Evolutionary conservation across 176 grass and related monocot genomes (phyloP).

Genomic region (Juncus effusus): DNA sequence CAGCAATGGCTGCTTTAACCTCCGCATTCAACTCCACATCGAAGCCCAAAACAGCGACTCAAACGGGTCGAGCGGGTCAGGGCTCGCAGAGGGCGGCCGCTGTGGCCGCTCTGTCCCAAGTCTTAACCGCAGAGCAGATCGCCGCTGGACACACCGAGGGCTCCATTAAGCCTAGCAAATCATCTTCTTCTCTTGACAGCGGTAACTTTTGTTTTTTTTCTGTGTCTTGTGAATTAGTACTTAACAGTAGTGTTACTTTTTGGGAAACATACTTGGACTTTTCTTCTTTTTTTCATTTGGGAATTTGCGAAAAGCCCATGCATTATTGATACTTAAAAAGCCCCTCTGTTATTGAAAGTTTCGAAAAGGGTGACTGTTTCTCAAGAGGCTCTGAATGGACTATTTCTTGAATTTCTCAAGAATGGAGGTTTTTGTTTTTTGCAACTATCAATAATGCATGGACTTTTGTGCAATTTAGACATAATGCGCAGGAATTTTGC

Average conservation of each 20-base stretch:
- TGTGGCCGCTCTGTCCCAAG: conserved; percentile 80
- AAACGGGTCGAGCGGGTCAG: conserved; percentile 50
- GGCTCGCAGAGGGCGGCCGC: conserved; percentile 98
- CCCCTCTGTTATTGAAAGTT: no score
- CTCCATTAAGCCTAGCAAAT: conserved; percentile 40
- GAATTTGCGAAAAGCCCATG: background rate
- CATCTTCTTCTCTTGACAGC: conserved; percentile 34
- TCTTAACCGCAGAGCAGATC: conserved; percentile 75
- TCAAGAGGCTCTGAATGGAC: no score
- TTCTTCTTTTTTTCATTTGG: conserved; percentile 2
- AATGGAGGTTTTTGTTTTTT: no score
- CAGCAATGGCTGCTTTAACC: conserved; percentile 76
- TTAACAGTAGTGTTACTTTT: no score
- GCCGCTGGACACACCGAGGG: conserved; percentile 57
- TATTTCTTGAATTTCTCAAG: no score
- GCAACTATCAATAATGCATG: no score
- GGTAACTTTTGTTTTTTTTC: conserved; percentile 22
- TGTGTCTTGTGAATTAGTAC: no score
- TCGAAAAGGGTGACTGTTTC: no score
- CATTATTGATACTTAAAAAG: no score
- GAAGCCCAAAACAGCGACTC: conserved; percentile 45
- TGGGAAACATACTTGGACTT: conserved; percentile 17
- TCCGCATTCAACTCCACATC: conserved; percentile 82
- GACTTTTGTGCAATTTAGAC: no score
- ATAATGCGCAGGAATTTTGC: no score